These are phyloP conservation scores for Picea abies DNA, from an alignment of 83 land plant genomes.

Conservation along the genomic window DNA sequence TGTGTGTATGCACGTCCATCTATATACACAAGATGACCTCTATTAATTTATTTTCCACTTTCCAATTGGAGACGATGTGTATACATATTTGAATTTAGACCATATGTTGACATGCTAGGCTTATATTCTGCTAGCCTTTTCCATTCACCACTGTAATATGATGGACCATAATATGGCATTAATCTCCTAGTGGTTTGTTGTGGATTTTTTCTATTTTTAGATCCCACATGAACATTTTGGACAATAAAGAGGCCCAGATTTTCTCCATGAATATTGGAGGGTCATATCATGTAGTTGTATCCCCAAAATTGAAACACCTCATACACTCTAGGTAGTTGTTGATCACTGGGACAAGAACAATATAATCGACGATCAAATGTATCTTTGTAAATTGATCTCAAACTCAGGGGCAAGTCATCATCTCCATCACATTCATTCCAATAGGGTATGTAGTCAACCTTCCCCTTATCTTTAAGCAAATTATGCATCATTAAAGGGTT, in stretches of 20 bases:
- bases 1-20: too few species aligned
- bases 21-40: not conserved
- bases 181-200: not conserved
- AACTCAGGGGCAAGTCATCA: not conserved
- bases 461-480: too few species aligned
- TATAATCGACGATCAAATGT: not conserved
- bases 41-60: not conserved
- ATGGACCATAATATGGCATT: constrained; percentile 7
- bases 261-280: too few species aligned
- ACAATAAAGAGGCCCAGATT: not conserved
- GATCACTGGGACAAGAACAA: not conserved
- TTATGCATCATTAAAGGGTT: too few species aligned
- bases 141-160: not conserved
- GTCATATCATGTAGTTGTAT: too few species aligned
- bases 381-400: not conserved
- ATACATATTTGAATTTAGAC: not conserved
- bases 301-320: not conserved
- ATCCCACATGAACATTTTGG: not conserved
- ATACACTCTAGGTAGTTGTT: not conserved
- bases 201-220: not conserved
- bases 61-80: not conserved
- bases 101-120: not conserved
- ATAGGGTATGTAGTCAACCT: too few species aligned
- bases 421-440: too few species aligned
- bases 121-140: too few species aligned